Evolutionary conservation across 768 basidiomycete species (phyloP).

Genomic region (Psilocybe tampanensis): DNA sequence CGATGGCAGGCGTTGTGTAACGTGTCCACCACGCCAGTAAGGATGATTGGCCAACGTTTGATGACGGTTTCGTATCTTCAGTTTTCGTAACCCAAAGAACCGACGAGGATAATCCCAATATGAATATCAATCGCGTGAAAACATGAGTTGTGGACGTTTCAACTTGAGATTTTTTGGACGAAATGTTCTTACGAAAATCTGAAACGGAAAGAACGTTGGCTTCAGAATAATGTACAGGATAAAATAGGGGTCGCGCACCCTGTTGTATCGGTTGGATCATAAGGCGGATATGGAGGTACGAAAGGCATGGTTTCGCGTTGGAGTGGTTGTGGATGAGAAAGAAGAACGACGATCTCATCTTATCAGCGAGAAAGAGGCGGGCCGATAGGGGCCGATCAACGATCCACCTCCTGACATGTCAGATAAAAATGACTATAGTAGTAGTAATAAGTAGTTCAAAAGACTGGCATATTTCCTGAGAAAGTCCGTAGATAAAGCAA

Average conservation of each 20-base stretch:
- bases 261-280: conserved; percentile 70
- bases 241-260: conserved; percentile 42
- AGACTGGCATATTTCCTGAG: no score
- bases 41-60: conserved; percentile 82
- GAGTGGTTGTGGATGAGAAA: not conserved
- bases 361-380: no score
- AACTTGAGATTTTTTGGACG: no score
- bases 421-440: no score
- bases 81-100: no score
- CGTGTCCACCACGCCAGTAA: conserved; percentile 79
- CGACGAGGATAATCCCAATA: no score
- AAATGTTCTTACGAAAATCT: conserved; percentile 64
- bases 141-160: no score
- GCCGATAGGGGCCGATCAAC: not conserved
- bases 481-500: not conserved
- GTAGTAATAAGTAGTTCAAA: not conserved
- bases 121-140: no score
- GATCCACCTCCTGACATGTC: no score
- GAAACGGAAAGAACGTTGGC: not conserved
- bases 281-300: conserved; percentile 60
- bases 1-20: conserved; percentile 71
- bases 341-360: not conserved
- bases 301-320: conserved; percentile 18
- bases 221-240: not conserved
- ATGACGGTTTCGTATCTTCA: conserved; percentile 79